phyloP scores from a whole-genome alignment of 768 basidiomycete species.

The Termitomyces titanicus region DNA sequence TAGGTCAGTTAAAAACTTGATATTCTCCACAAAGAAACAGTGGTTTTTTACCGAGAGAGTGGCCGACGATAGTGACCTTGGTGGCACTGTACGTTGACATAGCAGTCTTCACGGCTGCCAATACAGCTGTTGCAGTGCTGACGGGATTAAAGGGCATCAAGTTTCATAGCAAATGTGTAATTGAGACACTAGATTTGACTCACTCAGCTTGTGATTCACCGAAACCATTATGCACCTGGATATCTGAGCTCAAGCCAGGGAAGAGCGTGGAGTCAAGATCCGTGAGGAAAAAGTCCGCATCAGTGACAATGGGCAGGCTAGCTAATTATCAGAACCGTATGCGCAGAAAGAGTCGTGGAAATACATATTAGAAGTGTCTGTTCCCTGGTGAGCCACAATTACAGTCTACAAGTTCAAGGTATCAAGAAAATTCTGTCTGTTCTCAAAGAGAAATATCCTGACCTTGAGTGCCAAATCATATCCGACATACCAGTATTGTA shows the following conservation, averaged over 20 bases:
- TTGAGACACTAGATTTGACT: no score
- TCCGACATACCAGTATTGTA: conserved; percentile 38
- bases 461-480: conserved; percentile 18
- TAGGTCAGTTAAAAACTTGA: background rate
- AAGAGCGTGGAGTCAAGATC: conserved; percentile 39
- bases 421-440: background rate
- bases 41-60: conserved; percentile 29
- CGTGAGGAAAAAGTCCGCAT: conserved; percentile 33
- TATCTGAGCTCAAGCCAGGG: conserved; percentile 39
- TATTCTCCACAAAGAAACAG: background rate
- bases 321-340: background rate
- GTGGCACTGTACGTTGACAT: conserved; percentile 31
- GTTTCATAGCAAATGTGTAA: background rate
- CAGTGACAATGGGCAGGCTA: conserved; percentile 32
- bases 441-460: background rate
- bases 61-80: conserved; percentile 42
- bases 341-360: background rate
- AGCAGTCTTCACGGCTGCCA: conserved; percentile 40
- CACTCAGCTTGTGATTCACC: conserved; percentile 31
- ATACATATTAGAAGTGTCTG: conserved; percentile 25
- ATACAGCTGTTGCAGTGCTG: conserved; percentile 36
- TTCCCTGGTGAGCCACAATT: conserved; percentile 14
- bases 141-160: background rate
- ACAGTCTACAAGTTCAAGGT: conserved; percentile 2
- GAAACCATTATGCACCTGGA: conserved; percentile 49